Conservation (phyloP, 225 moss, liverwort and hornwort species). For the Sphagnum tenellum region DNA sequence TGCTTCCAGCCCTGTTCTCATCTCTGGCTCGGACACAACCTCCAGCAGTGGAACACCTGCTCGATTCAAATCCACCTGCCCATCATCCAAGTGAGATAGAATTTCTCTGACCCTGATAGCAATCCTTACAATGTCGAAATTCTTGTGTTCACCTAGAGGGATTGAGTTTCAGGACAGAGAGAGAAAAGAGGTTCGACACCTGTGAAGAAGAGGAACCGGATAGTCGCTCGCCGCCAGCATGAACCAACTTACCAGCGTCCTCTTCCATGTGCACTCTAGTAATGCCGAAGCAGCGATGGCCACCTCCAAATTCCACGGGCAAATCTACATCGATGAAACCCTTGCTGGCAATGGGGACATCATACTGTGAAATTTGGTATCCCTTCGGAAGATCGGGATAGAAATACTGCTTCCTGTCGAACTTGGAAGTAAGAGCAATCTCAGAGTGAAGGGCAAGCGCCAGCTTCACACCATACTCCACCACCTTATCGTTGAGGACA, state of each 20-base stretch:
- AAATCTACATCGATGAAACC: constrained; percentile 78
- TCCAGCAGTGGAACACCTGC: constrained; percentile 93
- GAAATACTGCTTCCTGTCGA: constrained; percentile 97
- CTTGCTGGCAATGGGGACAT: constrained; percentile 78
- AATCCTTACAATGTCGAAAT: neutral
- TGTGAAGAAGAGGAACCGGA: constrained; percentile 84
- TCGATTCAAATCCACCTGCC: constrained; percentile 95
- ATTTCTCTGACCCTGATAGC: neutral
- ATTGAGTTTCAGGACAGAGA: no score
- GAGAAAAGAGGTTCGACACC: constrained; percentile 24
- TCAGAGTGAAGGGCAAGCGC: constrained; percentile 72
- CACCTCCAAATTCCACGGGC: constrained; percentile 82
- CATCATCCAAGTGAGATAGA: neutral
- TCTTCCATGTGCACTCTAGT: constrained; percentile 97
- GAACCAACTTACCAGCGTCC: constrained; percentile 93
- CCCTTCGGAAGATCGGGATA: constrained; percentile 98
- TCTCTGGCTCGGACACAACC: constrained; percentile 98
- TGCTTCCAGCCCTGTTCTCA: constrained; percentile 92
- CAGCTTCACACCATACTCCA: constrained; percentile 80
- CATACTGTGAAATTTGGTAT: constrained; percentile 93
- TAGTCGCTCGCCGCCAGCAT: constrained; percentile 88
- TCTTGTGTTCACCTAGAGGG: no score
- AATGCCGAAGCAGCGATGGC: constrained; percentile 74
- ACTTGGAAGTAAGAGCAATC: constrained; percentile 78
- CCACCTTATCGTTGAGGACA: constrained; percentile 67